A percentile compares a stretch with the other conserved stretches of the same genome.
Evolutionary conservation across 1,284 basidiomycete species (phyloP).

Genomic region (Caloboletus inedulis): DNA sequence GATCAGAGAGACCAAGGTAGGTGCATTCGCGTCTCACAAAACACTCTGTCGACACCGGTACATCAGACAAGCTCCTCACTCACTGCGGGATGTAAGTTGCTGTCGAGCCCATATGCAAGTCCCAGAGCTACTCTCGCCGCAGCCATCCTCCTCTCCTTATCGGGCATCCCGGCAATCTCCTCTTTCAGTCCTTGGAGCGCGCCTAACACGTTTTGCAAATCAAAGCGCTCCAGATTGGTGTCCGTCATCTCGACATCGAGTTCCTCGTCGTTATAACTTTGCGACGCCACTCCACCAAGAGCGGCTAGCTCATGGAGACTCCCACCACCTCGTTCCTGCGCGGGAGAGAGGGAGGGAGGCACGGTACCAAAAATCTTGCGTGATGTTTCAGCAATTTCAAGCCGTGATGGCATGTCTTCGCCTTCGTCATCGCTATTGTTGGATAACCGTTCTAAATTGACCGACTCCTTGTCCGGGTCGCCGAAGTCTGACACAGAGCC

Average conservation of each 20-base stretch:
- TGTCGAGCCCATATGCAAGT: constrained; percentile 63
- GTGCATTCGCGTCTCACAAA: neutral
- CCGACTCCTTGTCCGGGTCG: constrained; percentile 27
- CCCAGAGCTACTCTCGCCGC: constrained; percentile 72
- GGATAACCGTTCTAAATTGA: constrained; percentile 15
- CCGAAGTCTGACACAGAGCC: constrained; percentile 50
- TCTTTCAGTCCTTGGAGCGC: constrained; percentile 67
- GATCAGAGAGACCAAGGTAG: neutral
- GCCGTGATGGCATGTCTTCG: constrained; percentile 44
- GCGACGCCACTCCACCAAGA: neutral
- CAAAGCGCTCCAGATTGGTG: constrained; percentile 49
- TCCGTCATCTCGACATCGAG: constrained; percentile 30
- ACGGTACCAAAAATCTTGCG: constrained; percentile 51
- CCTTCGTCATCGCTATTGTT: constrained; percentile 31
- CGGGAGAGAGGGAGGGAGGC: constrained; percentile 19
- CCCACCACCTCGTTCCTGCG: constrained; percentile 11
- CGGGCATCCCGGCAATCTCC: constrained; percentile 65
- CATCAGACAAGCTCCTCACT: constrained; percentile 13
- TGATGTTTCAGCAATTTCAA: constrained; percentile 53
- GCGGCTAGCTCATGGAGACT: neutral
- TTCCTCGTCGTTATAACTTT: constrained; percentile 15
- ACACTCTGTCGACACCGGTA: neutral
- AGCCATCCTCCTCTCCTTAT: constrained; percentile 58
- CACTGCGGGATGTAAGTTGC: constrained; percentile 2
- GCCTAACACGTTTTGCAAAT: constrained; percentile 59